Evolutionary conservation across 768 basidiomycete genomes (phyloP), one percentile per base, ranked within the genome.

Genomic region (Lactarius quietus): DNA sequence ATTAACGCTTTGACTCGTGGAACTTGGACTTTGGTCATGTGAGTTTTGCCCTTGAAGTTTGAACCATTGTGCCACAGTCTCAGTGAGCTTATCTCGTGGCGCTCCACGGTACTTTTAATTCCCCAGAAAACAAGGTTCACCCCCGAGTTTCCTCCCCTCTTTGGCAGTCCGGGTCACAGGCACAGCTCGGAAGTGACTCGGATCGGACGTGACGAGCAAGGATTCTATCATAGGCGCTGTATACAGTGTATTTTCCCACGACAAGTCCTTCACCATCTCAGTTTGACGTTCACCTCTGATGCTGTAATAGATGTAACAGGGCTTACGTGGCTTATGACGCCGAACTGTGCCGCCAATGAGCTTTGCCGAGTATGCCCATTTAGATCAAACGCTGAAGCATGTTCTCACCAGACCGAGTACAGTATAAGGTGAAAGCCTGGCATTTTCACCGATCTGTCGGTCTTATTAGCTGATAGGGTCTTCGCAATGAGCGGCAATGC

Each of bases 381-480:
- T 66, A 23, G 55, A 62, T 26, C 28, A 53, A 38, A 43, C 51
- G 41, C 57, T 64, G 29, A 3, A 45, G 58, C 63, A 43, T 65
- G 59, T 61, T 61, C 53, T 56, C 38, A 36, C 61, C 61, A 52
- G 51, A 53, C 60, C 48, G 15, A 54, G 61, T 62, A 62, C 9
- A 58, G 65, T 58, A n/a, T n/a, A 66, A 62, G 51, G 65, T 43
- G 26, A 43, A 65, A 41, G 23, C 38, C 60, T 61, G 35, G 33
- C 45, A 12, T 36, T 61, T 57, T 23, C 53, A 66, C 65, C 65
- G 65, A 66, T 66, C 65, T 57, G 61, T 66, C 65, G 65, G 65
- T 62, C 48, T 62, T 20, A 62, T 38, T 15, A 55, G 63, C 4
- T 48, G 20, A 20, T 57, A 31, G 48, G 52, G 39, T 15, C 39